Base-by-base conservation (phyloP, 2,329 filamentous ascomycete genomes). In the Colletotrichum sansevieriae region DNA sequence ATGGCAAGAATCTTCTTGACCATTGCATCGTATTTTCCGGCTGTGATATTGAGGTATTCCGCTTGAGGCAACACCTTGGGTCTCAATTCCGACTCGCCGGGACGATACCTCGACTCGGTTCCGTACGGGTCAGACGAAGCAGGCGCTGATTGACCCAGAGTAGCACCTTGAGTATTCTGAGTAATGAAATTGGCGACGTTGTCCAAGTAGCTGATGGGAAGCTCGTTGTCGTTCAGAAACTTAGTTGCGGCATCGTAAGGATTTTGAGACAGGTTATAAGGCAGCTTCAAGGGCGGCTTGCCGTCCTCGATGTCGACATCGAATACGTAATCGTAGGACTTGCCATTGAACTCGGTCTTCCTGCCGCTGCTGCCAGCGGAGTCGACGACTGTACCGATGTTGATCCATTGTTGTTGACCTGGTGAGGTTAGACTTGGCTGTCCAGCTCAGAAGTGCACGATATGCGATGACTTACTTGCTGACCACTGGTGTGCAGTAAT, bases 221-320 rank as follows among this genome's bases (percentile, higher is more conserved):
- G 86, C 76, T 98, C 92, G 74, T 98, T 97, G 75, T 95, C 90
- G 74, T 91, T 88, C 55, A 98, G 90, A 73, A 98, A 99, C 76
- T 94, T 97, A 41, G 92, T 93, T 0, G 96, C 95, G 2, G 92
- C 91, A 74, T 97, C 93, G 78, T 97, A 98, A 0, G 94, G 93
- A 73, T 98, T 98, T 76, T 98, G 92, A 1, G 92, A 94, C 12
- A 95, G 85, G 77, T 98, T 98, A 81, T 92, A 98, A 0, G 95
- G 94, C n/a, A 98, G 85, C 79, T 98, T 98, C 52, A 98, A 84
- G 0, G 95, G 90, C 12, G 95, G 95, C 76, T 97, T 95, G 60
- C 94, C 95, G 75, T 98, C 95, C 77, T 97, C 93, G 71, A 98
- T 97, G 74, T 97, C 95, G 29, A 98, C 95, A 76, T 98, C 95